Percentiles rank a stretch among this genome's conserved stretches.
phyloP scores from a whole-genome alignment of 768 basidiomycete species.

The Zangia roseola region DNA sequence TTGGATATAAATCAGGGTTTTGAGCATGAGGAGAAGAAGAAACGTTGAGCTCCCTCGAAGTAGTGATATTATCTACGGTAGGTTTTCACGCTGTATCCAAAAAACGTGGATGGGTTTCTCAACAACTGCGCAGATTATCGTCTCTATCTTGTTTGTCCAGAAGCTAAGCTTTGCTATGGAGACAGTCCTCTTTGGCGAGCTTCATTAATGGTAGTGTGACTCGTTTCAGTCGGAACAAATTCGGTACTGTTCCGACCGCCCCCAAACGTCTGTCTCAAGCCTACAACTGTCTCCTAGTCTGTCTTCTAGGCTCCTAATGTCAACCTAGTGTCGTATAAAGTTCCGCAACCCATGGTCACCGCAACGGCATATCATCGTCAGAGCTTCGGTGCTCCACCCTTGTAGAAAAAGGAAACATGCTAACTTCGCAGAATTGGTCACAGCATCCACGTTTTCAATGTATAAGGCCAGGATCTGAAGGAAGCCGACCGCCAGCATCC shows the following conservation, averaged over 20 bases:
- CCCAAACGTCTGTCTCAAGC: no score
- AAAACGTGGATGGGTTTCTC: background rate
- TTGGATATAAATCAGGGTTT: conserved; percentile 9
- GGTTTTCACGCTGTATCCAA: background rate
- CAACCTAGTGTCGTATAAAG: no score
- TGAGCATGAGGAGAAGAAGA: conserved; percentile 16
- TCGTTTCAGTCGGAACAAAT: no score
- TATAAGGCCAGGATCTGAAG: conserved; percentile 5
- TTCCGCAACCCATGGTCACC: no score
- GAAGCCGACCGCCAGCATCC: background rate
- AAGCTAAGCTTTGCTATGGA: background rate
- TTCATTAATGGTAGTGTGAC: no score
- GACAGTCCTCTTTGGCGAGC: background rate
- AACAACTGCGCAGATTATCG: no score
- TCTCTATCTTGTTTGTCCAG: no score
- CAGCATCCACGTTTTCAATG: background rate
- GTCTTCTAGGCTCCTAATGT: no score
- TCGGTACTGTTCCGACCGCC: no score
- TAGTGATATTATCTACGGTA: background rate
- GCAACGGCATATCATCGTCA: no score
- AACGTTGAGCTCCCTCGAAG: conserved; percentile 10
- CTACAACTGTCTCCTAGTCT: no score
- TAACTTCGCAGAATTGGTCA: background rate
- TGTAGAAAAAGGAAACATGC: background rate
- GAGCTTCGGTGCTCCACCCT: background rate